Conservation (phyloP, 257 asterid species). For the Solanum infundibuliforme region DNA sequence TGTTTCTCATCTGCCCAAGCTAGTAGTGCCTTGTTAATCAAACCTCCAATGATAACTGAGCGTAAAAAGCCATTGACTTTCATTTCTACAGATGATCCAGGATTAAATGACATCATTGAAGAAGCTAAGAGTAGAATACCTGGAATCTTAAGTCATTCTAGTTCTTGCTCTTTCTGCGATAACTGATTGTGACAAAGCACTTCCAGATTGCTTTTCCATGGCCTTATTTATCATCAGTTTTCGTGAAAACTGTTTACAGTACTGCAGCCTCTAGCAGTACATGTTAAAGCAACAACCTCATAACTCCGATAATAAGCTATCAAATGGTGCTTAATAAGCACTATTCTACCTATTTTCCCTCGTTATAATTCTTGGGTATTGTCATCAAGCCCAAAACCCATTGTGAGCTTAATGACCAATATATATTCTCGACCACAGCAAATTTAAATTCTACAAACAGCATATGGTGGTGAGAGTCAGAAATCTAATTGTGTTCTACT, state of each 20-base stretch:
- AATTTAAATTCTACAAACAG: neutral
- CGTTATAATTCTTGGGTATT: neutral
- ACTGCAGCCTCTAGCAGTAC: neutral
- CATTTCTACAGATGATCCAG: neutral
- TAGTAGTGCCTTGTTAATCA: slow-evolving; percentile 48
- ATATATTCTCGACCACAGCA: neutral
- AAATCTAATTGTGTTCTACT: neutral
- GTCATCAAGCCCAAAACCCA: neutral
- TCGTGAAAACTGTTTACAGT: neutral
- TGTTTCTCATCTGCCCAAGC: slow-evolving; percentile 81
- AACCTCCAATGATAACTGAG: slow-evolving; percentile 62
- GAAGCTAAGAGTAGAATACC: slow-evolving; percentile 28
- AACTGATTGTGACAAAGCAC: neutral
- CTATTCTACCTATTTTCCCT: too few relatives aligned
- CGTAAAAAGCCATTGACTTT: slow-evolving; percentile 4
- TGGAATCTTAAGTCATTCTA: slow-evolving; percentile 63
- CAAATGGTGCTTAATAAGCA: neutral
- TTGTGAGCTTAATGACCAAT: neutral
- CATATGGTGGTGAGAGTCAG: neutral
- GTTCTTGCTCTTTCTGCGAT: slow-evolving; percentile 45
- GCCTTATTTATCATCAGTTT: neutral
- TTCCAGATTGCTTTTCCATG: neutral
- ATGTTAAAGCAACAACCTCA: neutral
- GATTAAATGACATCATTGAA: neutral
- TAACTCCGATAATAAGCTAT: neutral